Evolutionary conservation across 768 basidiomycete species (phyloP).

Genomic region (Pleurotus citrinopileatus): DNA sequence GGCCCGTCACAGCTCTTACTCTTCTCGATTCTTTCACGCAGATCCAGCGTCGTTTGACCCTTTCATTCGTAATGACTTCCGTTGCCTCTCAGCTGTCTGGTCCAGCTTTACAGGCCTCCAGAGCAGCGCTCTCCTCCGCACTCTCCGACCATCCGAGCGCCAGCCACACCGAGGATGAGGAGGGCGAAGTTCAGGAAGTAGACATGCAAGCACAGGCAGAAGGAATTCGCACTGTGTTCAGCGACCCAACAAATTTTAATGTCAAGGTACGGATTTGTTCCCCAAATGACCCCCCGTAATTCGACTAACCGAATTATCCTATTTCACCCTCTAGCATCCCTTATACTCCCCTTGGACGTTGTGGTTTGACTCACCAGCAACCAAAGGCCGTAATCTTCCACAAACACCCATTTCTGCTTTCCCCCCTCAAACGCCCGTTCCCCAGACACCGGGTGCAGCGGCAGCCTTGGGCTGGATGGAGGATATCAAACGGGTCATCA

Average conservation of each 20-base stretch:
- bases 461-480: constrained; percentile 97
- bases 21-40: background rate
- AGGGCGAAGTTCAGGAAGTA: constrained; percentile 85
- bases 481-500: constrained; percentile 94
- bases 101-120: constrained; percentile 73
- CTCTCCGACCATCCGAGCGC: constrained; percentile 52
- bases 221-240: constrained; percentile 89
- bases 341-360: constrained; percentile 95
- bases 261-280: constrained; percentile 68
- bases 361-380: constrained; percentile 95
- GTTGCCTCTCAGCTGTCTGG: constrained; percentile 55
- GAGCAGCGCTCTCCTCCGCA: constrained; percentile 75
- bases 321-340: constrained; percentile 64
- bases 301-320: constrained; percentile 10
- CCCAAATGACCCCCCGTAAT: background rate
- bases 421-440: constrained; percentile 71
- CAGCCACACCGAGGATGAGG: constrained; percentile 42
- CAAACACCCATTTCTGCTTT: constrained; percentile 80
- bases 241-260: constrained; percentile 89
- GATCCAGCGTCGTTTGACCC: constrained; percentile 7
- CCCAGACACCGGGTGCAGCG: constrained; percentile 67
- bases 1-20: background rate
- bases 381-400: constrained; percentile 86
- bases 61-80: constrained; percentile 22
- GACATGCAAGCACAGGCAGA: constrained; percentile 84